Evolutionary conservation across 345 rosid species (phyloP).

Genomic region (Camelina laxa): DNA sequence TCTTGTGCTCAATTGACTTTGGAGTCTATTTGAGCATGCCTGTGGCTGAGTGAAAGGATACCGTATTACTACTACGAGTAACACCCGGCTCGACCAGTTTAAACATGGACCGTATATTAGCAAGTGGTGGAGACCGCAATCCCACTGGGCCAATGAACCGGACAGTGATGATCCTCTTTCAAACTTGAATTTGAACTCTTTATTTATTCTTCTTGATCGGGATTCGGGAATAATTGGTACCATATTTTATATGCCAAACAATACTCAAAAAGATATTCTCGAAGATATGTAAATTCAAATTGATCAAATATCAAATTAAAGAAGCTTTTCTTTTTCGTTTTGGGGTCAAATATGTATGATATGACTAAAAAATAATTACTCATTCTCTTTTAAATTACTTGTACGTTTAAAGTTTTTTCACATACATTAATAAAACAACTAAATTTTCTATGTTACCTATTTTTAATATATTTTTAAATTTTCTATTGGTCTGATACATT

Average conservation of each 20-base stretch:
- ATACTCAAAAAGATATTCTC: slow-evolving; percentile 28
- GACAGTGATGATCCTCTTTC: slow-evolving; percentile 34
- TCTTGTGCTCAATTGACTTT: slow-evolving; percentile 14
- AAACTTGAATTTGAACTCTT: slow-evolving; percentile 25
- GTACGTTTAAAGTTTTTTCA: too few species aligned
- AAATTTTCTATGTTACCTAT: too few species aligned
- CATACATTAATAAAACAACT: too few species aligned
- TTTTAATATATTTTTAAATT: too few species aligned
- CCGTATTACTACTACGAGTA: not conserved
- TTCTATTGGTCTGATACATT: too few species aligned
- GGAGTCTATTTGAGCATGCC: not conserved
- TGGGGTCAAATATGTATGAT: too few species aligned
- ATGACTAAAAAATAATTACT: not conserved
- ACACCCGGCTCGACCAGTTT: slow-evolving; percentile 24
- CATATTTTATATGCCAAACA: slow-evolving; percentile 25
- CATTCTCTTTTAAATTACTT: too few species aligned
- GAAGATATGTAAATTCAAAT: slow-evolving; percentile 8
- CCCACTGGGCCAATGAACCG: slow-evolving; percentile 36
- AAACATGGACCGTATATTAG: slow-evolving; percentile 31
- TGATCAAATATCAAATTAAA: not conserved
- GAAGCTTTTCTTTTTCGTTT: too few species aligned
- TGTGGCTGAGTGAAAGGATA: not conserved
- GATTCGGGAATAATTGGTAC: slow-evolving; percentile 27
- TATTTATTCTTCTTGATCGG: slow-evolving; percentile 35
- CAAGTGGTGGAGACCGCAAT: slow-evolving; percentile 48